These are phyloP conservation scores for Chondrus crispus DNA, from an alignment of 23 red algal species.

Conservation along the genomic window DNA sequence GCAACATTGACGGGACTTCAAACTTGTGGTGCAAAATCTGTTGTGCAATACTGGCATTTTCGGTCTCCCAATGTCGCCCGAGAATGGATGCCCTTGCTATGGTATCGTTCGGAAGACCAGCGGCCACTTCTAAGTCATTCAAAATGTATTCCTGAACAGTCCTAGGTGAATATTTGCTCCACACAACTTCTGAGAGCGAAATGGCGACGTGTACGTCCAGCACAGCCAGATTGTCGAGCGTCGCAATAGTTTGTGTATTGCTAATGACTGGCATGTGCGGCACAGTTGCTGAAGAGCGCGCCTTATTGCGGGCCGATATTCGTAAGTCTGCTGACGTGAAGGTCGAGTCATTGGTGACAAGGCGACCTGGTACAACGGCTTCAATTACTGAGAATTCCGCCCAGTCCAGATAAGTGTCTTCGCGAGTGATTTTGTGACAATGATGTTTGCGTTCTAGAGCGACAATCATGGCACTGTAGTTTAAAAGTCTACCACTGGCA, in stretches of 20 bases:
- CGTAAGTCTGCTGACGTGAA: too few species aligned
- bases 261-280: constrained; percentile 4
- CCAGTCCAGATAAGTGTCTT: constrained; percentile 11
- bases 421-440: not conserved
- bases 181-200: constrained; percentile 25
- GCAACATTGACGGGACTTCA: constrained; percentile 43
- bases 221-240: constrained; percentile 45
- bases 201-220: constrained; percentile 42
- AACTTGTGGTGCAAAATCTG: constrained; percentile 19
- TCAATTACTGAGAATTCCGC: constrained; percentile 51
- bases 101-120: not conserved
- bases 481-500: not conserved
- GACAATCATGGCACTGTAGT: constrained; percentile 9
- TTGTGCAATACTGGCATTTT: not conserved
- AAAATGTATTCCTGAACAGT: constrained; percentile 33
- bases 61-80: constrained; percentile 26
- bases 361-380: constrained; percentile 15
- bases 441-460: not conserved
- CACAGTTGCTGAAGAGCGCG: not conserved
- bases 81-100: constrained; percentile 9
- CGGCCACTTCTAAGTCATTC: not conserved
- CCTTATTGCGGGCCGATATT: not conserved
- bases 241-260: constrained; percentile 44
- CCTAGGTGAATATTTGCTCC: constrained; percentile 11
- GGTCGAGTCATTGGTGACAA: not conserved